phyloP scores from a whole-genome alignment of 441 rosid species.

The Arabidopsis lyrata region DNA sequence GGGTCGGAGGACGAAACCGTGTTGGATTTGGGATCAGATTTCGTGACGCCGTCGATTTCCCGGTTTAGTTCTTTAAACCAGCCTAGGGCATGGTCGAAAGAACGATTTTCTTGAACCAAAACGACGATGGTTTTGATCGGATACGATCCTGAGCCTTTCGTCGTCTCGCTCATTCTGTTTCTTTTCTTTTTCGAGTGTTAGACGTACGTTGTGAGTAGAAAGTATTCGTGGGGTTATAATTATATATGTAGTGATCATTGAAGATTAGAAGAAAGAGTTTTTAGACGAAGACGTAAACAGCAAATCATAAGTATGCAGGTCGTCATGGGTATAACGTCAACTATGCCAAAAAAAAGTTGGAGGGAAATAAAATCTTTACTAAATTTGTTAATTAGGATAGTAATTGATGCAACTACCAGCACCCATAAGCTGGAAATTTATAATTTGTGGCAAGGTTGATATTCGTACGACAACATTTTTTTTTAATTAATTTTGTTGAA shows the following conservation, averaged over 20 bases:
- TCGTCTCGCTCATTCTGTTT: slow-evolving; percentile 42
- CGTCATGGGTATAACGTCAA: not conserved
- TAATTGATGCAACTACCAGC: not conserved
- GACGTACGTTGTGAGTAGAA: slow-evolving; percentile 27
- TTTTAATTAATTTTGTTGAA: not conserved
- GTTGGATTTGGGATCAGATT: slow-evolving; percentile 63
- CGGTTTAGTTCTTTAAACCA: slow-evolving; percentile 79
- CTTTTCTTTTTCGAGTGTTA: slow-evolving; percentile 3
- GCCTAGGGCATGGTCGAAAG: slow-evolving; percentile 87
- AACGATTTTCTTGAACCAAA: slow-evolving; percentile 88
- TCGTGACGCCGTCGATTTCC: slow-evolving; percentile 75
- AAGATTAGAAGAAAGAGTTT: slow-evolving; percentile 27
- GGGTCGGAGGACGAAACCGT: slow-evolving; percentile 61
- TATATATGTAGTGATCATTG: slow-evolving; percentile 10
- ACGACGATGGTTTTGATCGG: slow-evolving; percentile 87
- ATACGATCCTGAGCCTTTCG: slow-evolving; percentile 27
- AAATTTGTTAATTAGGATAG: not conserved
- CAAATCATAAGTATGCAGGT: slow-evolving; percentile 1
- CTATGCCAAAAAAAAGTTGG: not conserved
- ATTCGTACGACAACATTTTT: not conserved
- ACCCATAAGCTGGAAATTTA: not conserved
- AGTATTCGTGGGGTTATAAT: not conserved
- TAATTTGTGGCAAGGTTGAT: not conserved
- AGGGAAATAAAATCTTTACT: not conserved
- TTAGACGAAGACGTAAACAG: slow-evolving; percentile 12